A percentile compares a stretch with the other conserved stretches of the same genome.
These are phyloP conservation scores for Acanthamoeba pearcei DNA, from an alignment of 208 protist species.

Conservation along the genomic window DNA sequence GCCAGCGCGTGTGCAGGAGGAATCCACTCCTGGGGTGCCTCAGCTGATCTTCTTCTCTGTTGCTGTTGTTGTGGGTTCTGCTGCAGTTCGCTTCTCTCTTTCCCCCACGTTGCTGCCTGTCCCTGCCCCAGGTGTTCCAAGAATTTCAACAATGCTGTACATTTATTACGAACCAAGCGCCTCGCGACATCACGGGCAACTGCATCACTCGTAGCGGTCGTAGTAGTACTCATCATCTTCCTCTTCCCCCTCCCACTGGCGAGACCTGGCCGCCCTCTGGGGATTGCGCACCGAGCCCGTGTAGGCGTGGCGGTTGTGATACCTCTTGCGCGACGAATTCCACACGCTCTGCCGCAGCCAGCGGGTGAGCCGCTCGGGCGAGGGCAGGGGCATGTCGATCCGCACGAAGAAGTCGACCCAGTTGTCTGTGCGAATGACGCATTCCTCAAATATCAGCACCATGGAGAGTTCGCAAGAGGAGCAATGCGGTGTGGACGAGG, in stretches of 20 bases:
- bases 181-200: no score
- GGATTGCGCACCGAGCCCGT: not conserved
- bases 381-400: not conserved
- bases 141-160: not conserved
- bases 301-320: slow-evolving; percentile 29
- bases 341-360: slow-evolving; percentile 19
- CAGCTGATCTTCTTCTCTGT: not conserved
- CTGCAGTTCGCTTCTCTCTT: not conserved
- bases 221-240: not conserved
- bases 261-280: not conserved
- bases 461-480: not conserved
- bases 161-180: no score
- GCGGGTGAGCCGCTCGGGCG: slow-evolving; percentile 10
- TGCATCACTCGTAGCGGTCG: not conserved
- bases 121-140: not conserved
- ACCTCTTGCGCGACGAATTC: slow-evolving; percentile 25
- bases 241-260: not conserved
- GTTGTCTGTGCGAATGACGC: not conserved
- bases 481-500: not conserved
- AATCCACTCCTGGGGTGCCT: not conserved
- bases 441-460: not conserved
- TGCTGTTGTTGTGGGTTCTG: not conserved
- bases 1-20: no score
- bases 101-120: not conserved
- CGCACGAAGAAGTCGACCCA: slow-evolving; percentile 24